Base-by-base conservation (phyloP, 2,329 filamentous ascomycete genomes). In the Pseudogymnoascus sp. region DNA sequence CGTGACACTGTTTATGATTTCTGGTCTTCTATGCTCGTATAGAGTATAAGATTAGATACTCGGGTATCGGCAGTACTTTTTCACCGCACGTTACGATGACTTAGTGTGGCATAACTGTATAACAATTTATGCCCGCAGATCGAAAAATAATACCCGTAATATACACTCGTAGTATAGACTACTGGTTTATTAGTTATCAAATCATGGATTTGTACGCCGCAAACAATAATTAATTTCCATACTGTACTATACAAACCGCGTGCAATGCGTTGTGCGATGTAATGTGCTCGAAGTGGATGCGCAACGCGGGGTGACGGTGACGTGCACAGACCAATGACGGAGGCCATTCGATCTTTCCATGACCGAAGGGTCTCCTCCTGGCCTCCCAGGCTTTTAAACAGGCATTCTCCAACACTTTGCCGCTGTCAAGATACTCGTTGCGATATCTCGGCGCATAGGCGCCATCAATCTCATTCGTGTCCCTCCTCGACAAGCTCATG, bases 291-390 rank as follows among this genome's bases (percentile, higher is more conserved):
- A 45, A 39, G 37, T 38, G 35, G 35, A 38, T n/a, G 35, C 16
- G 14, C 7, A 43, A 26, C 43, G 43, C 43, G 43, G 43, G 43
- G 31, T 33, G 31, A 33, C 43, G 23, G 21, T 33, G 31, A 33
- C 43, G 43, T 49, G 43, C 43, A 49, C 43, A 49, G 43, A 49
- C 43, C 43, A 49, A 49, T 49, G 43, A 49, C 43, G 43, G 11
- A 49, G 10, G 23, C 1, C 43, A 45, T 29, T 49, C 7, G 39
- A 49, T 12, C 11, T 29, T 49, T 26, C 43, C 23, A 49, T 29
- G 23, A 49, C 14, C 21, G 14, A 49, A 12, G 6, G 14, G 23
- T 29, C 43, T 29, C 43, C 14, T 26, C 26, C 12, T 49, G 43
- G 43, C 14, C 43, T 29, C 43, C 14, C 43, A 10, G 14, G 23